Evolutionary conservation across 306 rosid genomes (phyloP).

Genomic region (Begonia fuchsioides): DNA sequence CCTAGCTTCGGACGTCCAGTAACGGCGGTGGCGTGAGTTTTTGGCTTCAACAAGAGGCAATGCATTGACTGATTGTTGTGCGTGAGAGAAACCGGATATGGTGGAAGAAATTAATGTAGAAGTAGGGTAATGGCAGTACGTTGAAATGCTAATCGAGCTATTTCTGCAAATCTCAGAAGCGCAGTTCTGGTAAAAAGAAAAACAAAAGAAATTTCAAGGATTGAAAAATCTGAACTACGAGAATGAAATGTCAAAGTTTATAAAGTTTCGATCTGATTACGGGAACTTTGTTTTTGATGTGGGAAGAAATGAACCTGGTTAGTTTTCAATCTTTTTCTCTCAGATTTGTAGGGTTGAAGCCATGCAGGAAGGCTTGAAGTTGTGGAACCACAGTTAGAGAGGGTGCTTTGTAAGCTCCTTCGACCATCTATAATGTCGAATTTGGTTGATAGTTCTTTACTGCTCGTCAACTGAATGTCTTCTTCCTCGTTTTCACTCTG

Average conservation of each 20-base stretch:
- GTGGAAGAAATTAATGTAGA: slow-evolving; percentile 58
- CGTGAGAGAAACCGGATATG: slow-evolving; percentile 50
- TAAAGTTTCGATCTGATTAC: too few relatives aligned
- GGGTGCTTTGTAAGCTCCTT: slow-evolving; percentile 31
- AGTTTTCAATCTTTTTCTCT: slow-evolving; percentile 28
- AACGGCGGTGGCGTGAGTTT: slow-evolving; percentile 12
- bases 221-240: too few relatives aligned
- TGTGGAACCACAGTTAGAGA: slow-evolving; percentile 44
- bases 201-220: slow-evolving; percentile 3
- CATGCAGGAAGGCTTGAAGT: slow-evolving; percentile 83
- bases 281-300: slow-evolving; percentile 2
- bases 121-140: slow-evolving; percentile 36
- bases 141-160: slow-evolving; percentile 53
- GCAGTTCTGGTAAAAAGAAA: slow-evolving; percentile 35
- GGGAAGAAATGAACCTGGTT: slow-evolving; percentile 39
- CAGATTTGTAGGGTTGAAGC: slow-evolving; percentile 83
- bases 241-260: too few relatives aligned
- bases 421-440: slow-evolving; percentile 35
- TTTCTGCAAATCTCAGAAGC: slow-evolving; percentile 45
- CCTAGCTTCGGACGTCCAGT: slow-evolving; percentile 23
- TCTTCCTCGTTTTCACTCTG: slow-evolving; percentile 26
- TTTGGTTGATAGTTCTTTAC: slow-evolving; percentile 39
- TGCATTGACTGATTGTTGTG: slow-evolving; percentile 25
- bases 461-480: slow-evolving; percentile 27
- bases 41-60: too few relatives aligned